phyloP scores from a whole-genome alignment of 768 basidiomycete species.

The Dacryopinax primogenitus region DNA sequence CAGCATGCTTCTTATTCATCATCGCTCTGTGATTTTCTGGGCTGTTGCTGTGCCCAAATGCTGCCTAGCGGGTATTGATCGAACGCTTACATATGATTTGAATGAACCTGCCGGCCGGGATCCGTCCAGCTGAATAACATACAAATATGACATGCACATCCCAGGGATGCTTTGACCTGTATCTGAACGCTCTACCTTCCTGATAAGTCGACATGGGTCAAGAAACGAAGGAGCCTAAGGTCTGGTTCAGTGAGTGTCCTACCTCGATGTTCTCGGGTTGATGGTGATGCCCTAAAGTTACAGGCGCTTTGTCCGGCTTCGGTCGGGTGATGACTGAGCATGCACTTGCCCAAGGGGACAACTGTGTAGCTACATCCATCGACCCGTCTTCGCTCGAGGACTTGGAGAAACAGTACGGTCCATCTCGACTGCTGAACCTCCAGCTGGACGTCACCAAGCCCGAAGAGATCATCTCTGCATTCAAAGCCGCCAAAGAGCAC shows the following conservation, averaged over 20 bases:
- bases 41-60: too few species aligned
- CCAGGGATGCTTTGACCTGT: too few species aligned
- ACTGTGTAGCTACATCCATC: constrained; percentile 34
- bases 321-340: constrained; percentile 29
- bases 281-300: constrained; percentile 26
- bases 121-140: too few species aligned
- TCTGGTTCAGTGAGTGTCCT: not conserved
- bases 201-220: too few species aligned
- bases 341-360: constrained; percentile 31
- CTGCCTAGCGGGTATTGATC: too few species aligned
- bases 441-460: constrained; percentile 31
- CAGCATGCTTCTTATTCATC: too few species aligned
- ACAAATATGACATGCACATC: too few species aligned
- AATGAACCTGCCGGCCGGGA: too few species aligned
- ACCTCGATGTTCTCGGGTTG: not conserved
- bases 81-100: too few species aligned
- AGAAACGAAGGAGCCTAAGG: too few species aligned
- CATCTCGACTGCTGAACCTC: constrained; percentile 29
- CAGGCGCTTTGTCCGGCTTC: constrained; percentile 32
- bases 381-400: constrained; percentile 28
- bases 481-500: constrained; percentile 25
- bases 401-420: constrained; percentile 23
- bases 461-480: constrained; percentile 28
- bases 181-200: too few species aligned
- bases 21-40: too few species aligned